These are phyloP conservation scores for Pythium periplocum DNA, from an alignment of 352 stramenopile species.

Conservation along the genomic window DNA sequence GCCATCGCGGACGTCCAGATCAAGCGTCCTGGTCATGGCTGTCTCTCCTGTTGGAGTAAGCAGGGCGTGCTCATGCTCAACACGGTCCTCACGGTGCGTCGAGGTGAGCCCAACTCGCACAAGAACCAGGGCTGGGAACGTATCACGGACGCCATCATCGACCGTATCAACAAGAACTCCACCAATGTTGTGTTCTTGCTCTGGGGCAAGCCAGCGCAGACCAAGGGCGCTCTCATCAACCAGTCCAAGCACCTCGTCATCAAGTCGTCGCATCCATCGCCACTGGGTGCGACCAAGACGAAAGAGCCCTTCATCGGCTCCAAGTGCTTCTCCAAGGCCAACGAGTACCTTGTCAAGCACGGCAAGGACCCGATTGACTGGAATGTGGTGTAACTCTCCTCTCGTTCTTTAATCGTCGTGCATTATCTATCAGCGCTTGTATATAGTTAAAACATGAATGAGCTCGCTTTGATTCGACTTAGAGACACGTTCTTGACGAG, in stretches of 20 bases:
- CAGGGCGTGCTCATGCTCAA: slow-evolving; percentile 99
- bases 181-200: slow-evolving; percentile 96
- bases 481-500: too few species aligned
- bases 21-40: slow-evolving; percentile 80
- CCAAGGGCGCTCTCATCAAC: slow-evolving; percentile 79
- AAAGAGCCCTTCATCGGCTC: slow-evolving; percentile 94
- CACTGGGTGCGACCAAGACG: slow-evolving; percentile 95
- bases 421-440: too few species aligned
- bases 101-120: slow-evolving; percentile 92
- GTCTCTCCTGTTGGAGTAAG: slow-evolving; percentile 89
- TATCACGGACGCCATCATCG: slow-evolving; percentile 95
- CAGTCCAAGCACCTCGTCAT: slow-evolving; percentile 77
- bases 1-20: slow-evolving; percentile 76
- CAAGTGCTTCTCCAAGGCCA: slow-evolving; percentile 87
- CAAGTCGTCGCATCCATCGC: slow-evolving; percentile 91
- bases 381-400: slow-evolving; percentile 35
- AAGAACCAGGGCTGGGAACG: slow-evolving; percentile 96
- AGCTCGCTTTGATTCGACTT: too few species aligned
- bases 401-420: not conserved
- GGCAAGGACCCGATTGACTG: slow-evolving; percentile 84
- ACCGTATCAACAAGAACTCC: slow-evolving; percentile 67
- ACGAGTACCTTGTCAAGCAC: slow-evolving; percentile 67
- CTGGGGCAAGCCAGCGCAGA: slow-evolving; percentile 92
- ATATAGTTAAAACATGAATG: too few species aligned
- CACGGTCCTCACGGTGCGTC: slow-evolving; percentile 94